phyloP scores from a whole-genome alignment of 345 rosid species.

The Hevea brasiliensis region DNA sequence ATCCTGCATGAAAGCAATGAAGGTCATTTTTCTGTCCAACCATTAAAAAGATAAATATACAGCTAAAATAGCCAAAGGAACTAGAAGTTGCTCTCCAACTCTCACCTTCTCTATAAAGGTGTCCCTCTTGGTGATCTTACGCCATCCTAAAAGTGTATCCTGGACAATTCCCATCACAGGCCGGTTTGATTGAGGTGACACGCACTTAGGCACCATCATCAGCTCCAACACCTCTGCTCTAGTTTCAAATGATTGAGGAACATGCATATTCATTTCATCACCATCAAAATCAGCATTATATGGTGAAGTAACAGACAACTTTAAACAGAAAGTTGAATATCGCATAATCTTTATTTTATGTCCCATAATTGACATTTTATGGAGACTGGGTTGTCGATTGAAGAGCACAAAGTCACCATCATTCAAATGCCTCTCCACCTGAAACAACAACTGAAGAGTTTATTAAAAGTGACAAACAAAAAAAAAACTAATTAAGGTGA shows the following conservation, averaged over 20 bases:
- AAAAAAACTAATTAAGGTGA: not conserved
- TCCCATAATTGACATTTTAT: slow-evolving; percentile 99
- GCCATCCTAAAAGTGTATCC: slow-evolving; percentile 94
- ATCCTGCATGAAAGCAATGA: slow-evolving; percentile 49
- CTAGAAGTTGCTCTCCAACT: not conserved
- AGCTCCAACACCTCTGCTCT: slow-evolving; percentile 96
- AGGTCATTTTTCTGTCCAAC: not conserved
- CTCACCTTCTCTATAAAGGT: slow-evolving; percentile 94
- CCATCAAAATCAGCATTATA: slow-evolving; percentile 99
- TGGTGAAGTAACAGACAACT: slow-evolving; percentile 93
- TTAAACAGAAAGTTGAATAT: slow-evolving; percentile 88
- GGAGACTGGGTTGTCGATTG: slow-evolving; percentile 98
- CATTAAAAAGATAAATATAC: not conserved
- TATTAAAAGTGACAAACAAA: not conserved
- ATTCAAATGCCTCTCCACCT: slow-evolving; percentile 93
- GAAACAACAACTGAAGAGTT: slow-evolving; percentile 25
- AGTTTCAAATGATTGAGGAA: slow-evolving; percentile 94
- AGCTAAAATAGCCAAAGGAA: slow-evolving; percentile 3
- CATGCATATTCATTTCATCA: slow-evolving; percentile 99
- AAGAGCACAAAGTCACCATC: slow-evolving; percentile 95
- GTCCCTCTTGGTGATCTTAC: slow-evolving; percentile 96
- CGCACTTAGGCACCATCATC: slow-evolving; percentile 99
- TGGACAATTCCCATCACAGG: slow-evolving; percentile 99
- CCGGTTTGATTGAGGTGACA: slow-evolving; percentile 95
- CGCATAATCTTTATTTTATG: slow-evolving; percentile 97